These are phyloP conservation scores for Phytophthora pluvialis DNA, from an alignment of 352 stramenopile species.

Conservation along the genomic window DNA sequence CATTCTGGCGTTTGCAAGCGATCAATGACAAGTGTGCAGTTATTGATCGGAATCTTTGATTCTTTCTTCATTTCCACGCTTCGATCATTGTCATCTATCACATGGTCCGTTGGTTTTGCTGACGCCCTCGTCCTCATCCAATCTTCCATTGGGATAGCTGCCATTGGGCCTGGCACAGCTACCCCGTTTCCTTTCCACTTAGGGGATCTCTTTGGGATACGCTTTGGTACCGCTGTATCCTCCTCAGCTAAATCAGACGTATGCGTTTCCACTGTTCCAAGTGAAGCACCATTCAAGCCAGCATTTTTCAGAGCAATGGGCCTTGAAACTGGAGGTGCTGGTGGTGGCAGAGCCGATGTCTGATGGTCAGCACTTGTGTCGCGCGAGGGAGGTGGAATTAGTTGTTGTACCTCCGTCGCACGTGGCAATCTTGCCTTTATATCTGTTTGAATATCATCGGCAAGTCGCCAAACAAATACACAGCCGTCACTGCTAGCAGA, in stretches of 20 bases:
- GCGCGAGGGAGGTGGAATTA: conserved; percentile 36
- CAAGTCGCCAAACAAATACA: conserved; percentile 89
- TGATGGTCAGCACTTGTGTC: conserved; percentile 9
- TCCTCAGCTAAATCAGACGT: neutral
- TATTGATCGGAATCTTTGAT: neutral
- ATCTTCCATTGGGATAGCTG: conserved; percentile 64
- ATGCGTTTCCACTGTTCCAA: neutral
- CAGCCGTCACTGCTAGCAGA: conserved; percentile 85
- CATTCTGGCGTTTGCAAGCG: conserved; percentile 68
- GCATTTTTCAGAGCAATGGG: neutral
- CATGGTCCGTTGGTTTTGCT: conserved; percentile 52
- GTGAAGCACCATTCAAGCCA: neutral
- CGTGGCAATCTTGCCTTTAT: conserved; percentile 67
- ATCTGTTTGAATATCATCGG: conserved; percentile 70
- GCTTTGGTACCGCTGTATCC: conserved; percentile 8
- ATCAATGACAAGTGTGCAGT: conserved; percentile 43
- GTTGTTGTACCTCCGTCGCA: conserved; percentile 37
- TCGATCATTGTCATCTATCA: conserved; percentile 23
- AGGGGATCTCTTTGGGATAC: conserved; percentile 25
- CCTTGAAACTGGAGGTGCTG: conserved; percentile 36
- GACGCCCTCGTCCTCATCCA: conserved; percentile 77
- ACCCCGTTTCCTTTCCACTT: conserved; percentile 61
- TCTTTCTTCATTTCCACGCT: neutral
- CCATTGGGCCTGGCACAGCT: conserved; percentile 55
- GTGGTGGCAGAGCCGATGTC: conserved; percentile 27